Conservation (phyloP, 1,139 yeast species). For the Magnusiomyces fungicola region DNA sequence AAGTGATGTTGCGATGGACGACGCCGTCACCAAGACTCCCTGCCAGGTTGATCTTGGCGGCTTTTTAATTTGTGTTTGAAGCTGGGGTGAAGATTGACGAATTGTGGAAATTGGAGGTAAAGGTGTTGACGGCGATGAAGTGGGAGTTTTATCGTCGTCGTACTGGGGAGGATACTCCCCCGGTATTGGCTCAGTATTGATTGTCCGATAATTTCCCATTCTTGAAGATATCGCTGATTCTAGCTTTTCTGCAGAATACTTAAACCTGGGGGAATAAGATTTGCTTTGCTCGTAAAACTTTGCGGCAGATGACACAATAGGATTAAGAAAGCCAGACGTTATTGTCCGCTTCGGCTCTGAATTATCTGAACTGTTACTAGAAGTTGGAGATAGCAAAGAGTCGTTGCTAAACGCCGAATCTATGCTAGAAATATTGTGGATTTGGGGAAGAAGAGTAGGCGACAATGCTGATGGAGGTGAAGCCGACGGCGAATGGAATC, state of each 20-base stretch:
- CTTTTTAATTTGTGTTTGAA: background rate
- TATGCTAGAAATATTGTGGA: too few species aligned
- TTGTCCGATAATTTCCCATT: slow-evolving; percentile 1
- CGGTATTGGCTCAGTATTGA: background rate
- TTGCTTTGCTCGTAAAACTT: slow-evolving; percentile 52
- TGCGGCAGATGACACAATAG: slow-evolving; percentile 47
- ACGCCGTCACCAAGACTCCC: slow-evolving; percentile 36
- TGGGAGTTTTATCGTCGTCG: too few species aligned
- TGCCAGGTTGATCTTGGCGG: slow-evolving; percentile 26
- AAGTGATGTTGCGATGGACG: slow-evolving; percentile 38
- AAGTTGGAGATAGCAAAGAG: too few species aligned
- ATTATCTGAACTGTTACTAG: too few species aligned
- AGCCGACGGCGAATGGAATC: background rate
- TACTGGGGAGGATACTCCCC: background rate
- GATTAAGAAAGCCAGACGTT: slow-evolving; percentile 9
- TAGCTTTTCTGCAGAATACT: slow-evolving; percentile 59
- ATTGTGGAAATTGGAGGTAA: background rate
- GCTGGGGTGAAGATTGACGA: background rate
- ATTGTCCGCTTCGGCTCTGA: background rate
- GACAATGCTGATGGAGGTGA: too few species aligned
- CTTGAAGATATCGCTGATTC: slow-evolving; percentile 46
- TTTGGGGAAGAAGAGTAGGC: too few species aligned
- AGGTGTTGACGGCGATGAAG: background rate
- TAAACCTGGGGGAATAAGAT: slow-evolving; percentile 49
- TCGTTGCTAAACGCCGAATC: too few species aligned